A percentile compares a stretch with the other conserved stretches of the same genome.
phyloP scores from a whole-genome alignment of 371 early-diverging fungal genomes.

The Mucor piriformis region DNA sequence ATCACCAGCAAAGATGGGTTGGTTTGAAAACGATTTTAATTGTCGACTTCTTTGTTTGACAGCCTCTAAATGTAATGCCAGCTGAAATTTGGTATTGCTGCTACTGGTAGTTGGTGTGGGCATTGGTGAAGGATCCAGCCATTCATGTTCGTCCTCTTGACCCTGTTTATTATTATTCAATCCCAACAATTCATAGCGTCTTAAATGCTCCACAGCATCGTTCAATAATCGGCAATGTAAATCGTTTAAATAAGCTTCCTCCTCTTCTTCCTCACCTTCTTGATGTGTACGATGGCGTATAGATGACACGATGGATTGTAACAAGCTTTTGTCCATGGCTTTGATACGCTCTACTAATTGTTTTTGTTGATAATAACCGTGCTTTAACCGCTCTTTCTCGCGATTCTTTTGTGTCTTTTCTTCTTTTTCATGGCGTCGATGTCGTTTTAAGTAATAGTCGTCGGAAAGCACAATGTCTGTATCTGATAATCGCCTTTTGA shows the following conservation, averaged over 20 bases:
- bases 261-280: slow-evolving; percentile 11
- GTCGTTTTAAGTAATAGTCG: slow-evolving; percentile 63
- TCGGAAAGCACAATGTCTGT: slow-evolving; percentile 32
- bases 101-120: neutral
- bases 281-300: slow-evolving; percentile 36
- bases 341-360: slow-evolving; percentile 61
- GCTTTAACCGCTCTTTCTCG: slow-evolving; percentile 63
- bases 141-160: slow-evolving; percentile 9
- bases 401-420: slow-evolving; percentile 71
- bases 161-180: slow-evolving; percentile 27
- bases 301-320: slow-evolving; percentile 44
- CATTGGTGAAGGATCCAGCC: neutral
- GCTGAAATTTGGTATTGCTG: slow-evolving; percentile 16
- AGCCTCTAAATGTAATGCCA: slow-evolving; percentile 9
- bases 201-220: slow-evolving; percentile 56
- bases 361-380: slow-evolving; percentile 68
- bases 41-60: slow-evolving; percentile 19
- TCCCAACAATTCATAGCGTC: slow-evolving; percentile 57
- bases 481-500: neutral
- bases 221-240: slow-evolving; percentile 50
- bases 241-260: slow-evolving; percentile 37
- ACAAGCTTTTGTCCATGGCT: slow-evolving; percentile 48
- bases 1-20: slow-evolving; percentile 27
- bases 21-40: slow-evolving; percentile 27
- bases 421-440: slow-evolving; percentile 64